These are phyloP conservation scores for Asterochloris sp. DNA, from an alignment of 139 green algal genomes.

Conservation along the genomic window DNA sequence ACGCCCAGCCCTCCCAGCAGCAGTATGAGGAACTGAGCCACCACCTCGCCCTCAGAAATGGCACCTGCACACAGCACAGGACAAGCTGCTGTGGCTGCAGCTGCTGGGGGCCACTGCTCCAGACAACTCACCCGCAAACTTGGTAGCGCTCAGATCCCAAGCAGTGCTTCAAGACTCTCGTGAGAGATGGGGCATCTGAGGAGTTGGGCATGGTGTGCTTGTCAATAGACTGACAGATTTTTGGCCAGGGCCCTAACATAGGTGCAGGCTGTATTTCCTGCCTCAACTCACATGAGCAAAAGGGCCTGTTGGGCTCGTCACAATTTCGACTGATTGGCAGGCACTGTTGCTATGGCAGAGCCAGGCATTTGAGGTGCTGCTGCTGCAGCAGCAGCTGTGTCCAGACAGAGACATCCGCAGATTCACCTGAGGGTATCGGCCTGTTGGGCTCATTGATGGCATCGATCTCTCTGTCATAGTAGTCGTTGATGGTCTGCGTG, in stretches of 20 bases:
- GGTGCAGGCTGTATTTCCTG: too few relatives aligned
- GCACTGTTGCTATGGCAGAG: neutral
- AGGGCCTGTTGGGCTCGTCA: too few relatives aligned
- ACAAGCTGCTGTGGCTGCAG: conserved; percentile 5
- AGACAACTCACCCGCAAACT: too few relatives aligned
- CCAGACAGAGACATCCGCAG: too few relatives aligned
- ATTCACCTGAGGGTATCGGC: conserved; percentile 90
- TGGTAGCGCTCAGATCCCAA: too few relatives aligned
- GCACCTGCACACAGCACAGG: conserved; percentile 45
- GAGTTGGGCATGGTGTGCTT: neutral
- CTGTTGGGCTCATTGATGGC: conserved; percentile 99
- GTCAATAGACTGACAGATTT: neutral
- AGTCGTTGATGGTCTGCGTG: conserved; percentile 99
- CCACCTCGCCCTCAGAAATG: conserved; percentile 82
- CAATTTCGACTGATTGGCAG: too few relatives aligned
- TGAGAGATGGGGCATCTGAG: neutral
- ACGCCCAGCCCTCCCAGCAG: conserved; percentile 82
- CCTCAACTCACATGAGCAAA: too few relatives aligned
- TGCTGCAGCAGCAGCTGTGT: neutral
- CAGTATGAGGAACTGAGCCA: conserved; percentile 85
- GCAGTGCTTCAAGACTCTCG: too few relatives aligned
- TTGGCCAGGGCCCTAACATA: neutral
- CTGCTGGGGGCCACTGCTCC: neutral
- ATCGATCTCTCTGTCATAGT: conserved; percentile 97
- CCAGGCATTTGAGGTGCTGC: neutral